phyloP scores from a whole-genome alignment of 345 rosid species.

The Lepidium sativum region DNA sequence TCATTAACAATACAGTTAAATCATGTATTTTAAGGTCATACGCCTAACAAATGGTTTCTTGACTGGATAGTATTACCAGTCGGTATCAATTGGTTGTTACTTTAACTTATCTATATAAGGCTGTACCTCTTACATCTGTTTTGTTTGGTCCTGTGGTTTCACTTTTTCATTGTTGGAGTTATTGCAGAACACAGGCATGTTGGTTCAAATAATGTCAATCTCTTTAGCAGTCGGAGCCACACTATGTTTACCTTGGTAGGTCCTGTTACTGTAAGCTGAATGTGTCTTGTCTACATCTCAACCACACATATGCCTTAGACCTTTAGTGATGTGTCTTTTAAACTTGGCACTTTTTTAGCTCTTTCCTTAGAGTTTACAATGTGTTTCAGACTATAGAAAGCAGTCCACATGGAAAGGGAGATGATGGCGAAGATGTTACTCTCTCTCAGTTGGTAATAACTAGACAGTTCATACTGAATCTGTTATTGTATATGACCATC shows the following conservation, averaged over 20 bases:
- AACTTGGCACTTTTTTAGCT: neutral
- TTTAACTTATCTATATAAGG: neutral
- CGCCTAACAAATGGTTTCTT: neutral
- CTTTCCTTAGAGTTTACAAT: neutral
- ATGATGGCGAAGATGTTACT: constrained; percentile 77
- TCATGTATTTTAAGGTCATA: neutral
- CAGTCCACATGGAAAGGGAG: constrained; percentile 86
- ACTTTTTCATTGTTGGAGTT: neutral
- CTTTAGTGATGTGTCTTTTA: constrained; percentile 3
- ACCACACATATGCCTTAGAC: neutral
- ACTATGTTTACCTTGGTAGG: constrained; percentile 86
- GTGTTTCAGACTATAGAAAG: constrained; percentile 94
- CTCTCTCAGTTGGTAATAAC: constrained; percentile 88
- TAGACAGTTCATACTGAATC: constrained; percentile 8
- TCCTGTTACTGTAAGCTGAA: constrained; percentile 1
- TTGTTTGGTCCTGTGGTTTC: constrained; percentile 4
- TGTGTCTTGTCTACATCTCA: neutral
- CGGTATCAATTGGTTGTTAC: neutral
- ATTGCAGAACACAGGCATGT: constrained; percentile 84
- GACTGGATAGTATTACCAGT: neutral
- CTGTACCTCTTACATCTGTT: neutral
- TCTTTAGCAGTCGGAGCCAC: constrained; percentile 95
- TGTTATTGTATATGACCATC: constrained; percentile 10
- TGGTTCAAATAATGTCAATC: constrained; percentile 90
- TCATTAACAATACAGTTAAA: neutral